phyloP scores from a whole-genome alignment of 176 grass and related monocot genomes.

The Hsuehochloa calcarea region DNA sequence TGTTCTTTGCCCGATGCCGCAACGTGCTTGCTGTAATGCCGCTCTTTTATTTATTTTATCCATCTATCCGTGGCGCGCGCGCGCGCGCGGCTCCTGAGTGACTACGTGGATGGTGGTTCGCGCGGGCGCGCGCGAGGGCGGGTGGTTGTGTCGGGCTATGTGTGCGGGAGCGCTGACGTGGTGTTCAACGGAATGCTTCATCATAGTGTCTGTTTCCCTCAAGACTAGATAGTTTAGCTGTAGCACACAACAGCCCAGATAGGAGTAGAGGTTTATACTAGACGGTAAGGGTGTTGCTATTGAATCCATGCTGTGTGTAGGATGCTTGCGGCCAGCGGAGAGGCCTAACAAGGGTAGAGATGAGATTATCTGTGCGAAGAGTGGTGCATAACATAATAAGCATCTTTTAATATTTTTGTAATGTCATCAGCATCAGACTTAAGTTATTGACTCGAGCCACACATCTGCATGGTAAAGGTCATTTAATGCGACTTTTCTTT shows the following conservation, averaged over 20 bases:
- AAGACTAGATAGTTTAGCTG: not conserved
- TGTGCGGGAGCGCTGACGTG: not conserved
- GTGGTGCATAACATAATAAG: not conserved
- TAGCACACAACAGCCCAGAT: too few species aligned
- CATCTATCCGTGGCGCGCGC: not conserved
- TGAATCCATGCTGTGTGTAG: not conserved
- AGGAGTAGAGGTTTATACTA: not conserved
- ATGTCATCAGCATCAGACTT: not conserved
- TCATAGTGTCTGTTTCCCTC: not conserved
- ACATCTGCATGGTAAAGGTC: not conserved
- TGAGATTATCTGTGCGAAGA: not conserved
- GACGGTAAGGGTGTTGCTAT: not conserved
- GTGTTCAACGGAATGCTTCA: conserved; percentile 14
- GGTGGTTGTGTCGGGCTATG: not conserved
- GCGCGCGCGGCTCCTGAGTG: not conserved
- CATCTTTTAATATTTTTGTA: not conserved
- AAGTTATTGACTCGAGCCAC: not conserved
- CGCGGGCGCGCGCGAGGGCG: too few species aligned
- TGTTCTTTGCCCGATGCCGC: not conserved
- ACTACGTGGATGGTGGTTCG: not conserved
- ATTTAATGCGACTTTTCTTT: not conserved
- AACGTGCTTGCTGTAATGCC: not conserved
- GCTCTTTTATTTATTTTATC: not conserved
- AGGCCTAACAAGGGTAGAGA: not conserved
- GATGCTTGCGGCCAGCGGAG: not conserved